Conservation (phyloP, 768 basidiomycete species). For the Kwoniella sp. region DNA sequence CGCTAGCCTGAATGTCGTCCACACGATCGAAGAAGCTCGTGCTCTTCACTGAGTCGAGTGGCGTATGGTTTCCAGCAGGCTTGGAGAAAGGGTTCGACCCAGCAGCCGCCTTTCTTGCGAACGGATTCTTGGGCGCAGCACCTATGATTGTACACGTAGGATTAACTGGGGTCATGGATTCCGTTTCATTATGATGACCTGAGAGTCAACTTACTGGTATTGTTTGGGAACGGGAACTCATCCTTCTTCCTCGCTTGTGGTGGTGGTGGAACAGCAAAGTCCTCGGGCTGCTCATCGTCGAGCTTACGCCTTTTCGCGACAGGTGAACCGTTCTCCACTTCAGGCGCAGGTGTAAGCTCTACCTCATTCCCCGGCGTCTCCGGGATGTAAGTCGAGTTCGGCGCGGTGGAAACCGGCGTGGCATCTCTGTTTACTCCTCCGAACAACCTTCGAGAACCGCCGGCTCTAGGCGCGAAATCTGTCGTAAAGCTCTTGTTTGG, state of each 20-base stretch:
- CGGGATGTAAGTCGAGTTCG: constrained; percentile 38
- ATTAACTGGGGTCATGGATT: neutral
- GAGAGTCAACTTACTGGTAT: constrained; percentile 9
- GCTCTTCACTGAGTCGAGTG: constrained; percentile 48
- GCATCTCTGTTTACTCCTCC: constrained; percentile 40
- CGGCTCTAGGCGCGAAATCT: constrained; percentile 41
- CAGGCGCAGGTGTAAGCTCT: constrained; percentile 9
- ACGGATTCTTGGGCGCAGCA: constrained; percentile 51
- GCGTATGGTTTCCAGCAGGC: constrained; percentile 28
- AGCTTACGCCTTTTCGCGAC: constrained; percentile 29
- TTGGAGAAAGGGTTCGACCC: constrained; percentile 55
- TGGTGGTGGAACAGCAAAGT: constrained; percentile 4
- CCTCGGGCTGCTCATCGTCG: constrained; percentile 27
- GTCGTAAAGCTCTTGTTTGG: constrained; percentile 15
- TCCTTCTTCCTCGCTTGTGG: constrained; percentile 10
- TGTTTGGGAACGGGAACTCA: constrained; percentile 15
- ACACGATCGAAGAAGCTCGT: constrained; percentile 56
- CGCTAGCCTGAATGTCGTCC: constrained; percentile 49
- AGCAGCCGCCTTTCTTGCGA: constrained; percentile 44
- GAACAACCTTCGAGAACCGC: constrained; percentile 31
- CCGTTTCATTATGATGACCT: neutral
- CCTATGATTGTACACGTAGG: neutral
- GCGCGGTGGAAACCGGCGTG: constrained; percentile 28
- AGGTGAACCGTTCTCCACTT: constrained; percentile 23
- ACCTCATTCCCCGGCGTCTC: constrained; percentile 42